Conservation (phyloP, 2,329 filamentous ascomycete species). For the Aspergillus versicolor region DNA sequence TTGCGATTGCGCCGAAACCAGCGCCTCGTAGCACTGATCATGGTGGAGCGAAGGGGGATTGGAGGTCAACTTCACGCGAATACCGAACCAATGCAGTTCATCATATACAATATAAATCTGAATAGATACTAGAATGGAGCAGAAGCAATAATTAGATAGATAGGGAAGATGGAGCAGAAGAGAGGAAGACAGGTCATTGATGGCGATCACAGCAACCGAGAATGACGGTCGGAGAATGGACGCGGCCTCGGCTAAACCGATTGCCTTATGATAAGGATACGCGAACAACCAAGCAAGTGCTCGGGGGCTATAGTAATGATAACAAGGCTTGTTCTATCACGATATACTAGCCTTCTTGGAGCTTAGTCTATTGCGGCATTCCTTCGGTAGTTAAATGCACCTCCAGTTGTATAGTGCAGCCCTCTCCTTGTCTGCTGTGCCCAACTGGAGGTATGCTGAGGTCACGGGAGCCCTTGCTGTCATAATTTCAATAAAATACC, state of each 20-base stretch:
- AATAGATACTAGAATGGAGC: not conserved
- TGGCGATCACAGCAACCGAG: constrained; percentile 9
- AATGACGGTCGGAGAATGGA: constrained; percentile 16
- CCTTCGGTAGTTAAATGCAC: too few relatives aligned
- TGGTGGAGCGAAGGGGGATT: constrained; percentile 32
- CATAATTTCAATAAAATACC: not conserved
- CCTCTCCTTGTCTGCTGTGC: not conserved
- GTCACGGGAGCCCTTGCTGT: not conserved
- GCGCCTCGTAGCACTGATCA: constrained; percentile 74
- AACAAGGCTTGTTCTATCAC: not conserved
- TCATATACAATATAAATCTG: constrained; percentile 11
- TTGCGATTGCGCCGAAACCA: constrained; percentile 93
- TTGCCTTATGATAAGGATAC: constrained; percentile 13
- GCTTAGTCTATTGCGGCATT: too few relatives aligned
- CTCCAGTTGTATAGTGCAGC: too few relatives aligned
- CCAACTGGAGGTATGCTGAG: not conserved
- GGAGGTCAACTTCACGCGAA: constrained; percentile 5
- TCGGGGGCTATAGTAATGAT: not conserved
- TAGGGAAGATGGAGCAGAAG: constrained; percentile 6
- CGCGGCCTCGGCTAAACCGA: constrained; percentile 33
- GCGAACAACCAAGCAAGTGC: not conserved
- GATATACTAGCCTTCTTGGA: not conserved
- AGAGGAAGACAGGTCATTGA: constrained; percentile 8
- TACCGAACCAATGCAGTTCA: constrained; percentile 12
- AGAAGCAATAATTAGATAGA: not conserved